These are phyloP conservation scores for Penicillium steckii DNA, from an alignment of 495 filamentous ascomycete species.

Conservation along the genomic window DNA sequence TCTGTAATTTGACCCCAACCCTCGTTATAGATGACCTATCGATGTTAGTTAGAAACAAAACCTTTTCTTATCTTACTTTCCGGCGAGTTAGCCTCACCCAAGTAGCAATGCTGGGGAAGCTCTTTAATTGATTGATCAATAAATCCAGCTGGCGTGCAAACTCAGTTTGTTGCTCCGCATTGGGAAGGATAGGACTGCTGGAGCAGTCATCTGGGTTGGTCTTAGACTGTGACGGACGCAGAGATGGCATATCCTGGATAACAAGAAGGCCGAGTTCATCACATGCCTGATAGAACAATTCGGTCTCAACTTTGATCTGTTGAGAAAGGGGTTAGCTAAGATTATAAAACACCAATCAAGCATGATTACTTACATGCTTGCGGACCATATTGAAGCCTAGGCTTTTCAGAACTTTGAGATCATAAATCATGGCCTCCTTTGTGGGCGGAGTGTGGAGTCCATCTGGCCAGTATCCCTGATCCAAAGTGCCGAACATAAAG, in stretches of 20 bases:
- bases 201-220: constrained; percentile 4
- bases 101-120: constrained; percentile 57
- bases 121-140: constrained; percentile 59
- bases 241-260: constrained; percentile 68
- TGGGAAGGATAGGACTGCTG: constrained; percentile 31
- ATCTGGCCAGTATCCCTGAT: constrained; percentile 71
- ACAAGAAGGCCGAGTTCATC: constrained; percentile 62
- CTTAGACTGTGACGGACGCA: constrained; percentile 34
- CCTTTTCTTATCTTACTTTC: not conserved
- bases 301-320: constrained; percentile 66
- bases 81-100: constrained; percentile 32
- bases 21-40: constrained; percentile 66
- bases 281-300: constrained; percentile 63
- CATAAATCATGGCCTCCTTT: constrained; percentile 63
- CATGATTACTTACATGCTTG: constrained; percentile 55
- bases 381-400: constrained; percentile 67
- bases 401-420: constrained; percentile 57
- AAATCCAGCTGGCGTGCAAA: constrained; percentile 62
- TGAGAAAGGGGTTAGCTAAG: not conserved
- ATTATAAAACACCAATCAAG: not conserved
- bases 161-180: constrained; percentile 53
- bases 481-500: constrained; percentile 65
- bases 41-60: not conserved
- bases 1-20: constrained; percentile 62
- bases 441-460: constrained; percentile 61